Evolutionary conservation across 176 grass and related monocot genomes (phyloP).

Genomic region (bread wheat (Triticum aestivum)): IWGSC_CS_RefSeq_v2.1 NC_057808.1:68860329-68860828

Average conservation of each 20-base stretch:
- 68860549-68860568: too few species aligned
- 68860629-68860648: too few species aligned
- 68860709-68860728: not conserved
- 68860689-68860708: not conserved
- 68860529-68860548: too few species aligned
- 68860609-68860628: too few species aligned
- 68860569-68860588: too few species aligned
- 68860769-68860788: not conserved
- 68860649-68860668: too few species aligned
- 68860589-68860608: too few species aligned
- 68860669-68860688: not conserved
- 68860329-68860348: not conserved
- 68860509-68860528: too few species aligned
- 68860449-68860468: too few species aligned
- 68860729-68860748: not conserved
- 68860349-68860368: not conserved
- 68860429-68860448: not conserved
- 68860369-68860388: not conserved
- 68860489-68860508: too few species aligned
- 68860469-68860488: too few species aligned
- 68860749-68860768: not conserved
- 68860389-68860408: too few species aligned
- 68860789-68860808: not conserved
- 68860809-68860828: not conserved
- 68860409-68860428: not conserved